Base-by-base conservation (phyloP, 495 filamentous ascomycete genomes). In the Pseudomonodictys pantanalensis region DNA sequence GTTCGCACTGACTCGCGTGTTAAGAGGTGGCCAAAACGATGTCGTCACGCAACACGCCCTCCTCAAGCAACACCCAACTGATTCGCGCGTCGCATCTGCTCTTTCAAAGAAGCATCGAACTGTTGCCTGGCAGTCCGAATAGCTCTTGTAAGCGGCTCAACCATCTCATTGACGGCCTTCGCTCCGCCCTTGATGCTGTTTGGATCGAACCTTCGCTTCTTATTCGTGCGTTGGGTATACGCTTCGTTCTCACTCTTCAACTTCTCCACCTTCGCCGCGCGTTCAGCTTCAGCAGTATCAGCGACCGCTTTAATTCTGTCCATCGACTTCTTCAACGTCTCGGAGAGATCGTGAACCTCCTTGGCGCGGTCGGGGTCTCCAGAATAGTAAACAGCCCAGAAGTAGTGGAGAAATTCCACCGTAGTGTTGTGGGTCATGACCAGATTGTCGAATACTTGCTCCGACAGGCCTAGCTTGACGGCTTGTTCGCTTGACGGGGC, bases 371-470 rank as follows among this genome's bases (percentile, higher is more conserved):
- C 83, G 7, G 87, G 75, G 69, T 93, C 87, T 1, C 89, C 90
- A 0, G 91, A 96, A 7, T 92, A 76, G 66, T 93, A 97, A 3
- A 89, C 83, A 32, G 82, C 77, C 92, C 92, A 97, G 77, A 97
- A 98, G 69, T 97, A 92, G 61, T 89, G 86, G n/a, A 98, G 75
- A 67, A 97, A 97, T 62, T 97, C 95, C 7, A 86, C 88, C 0
- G 91, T 90, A 0, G 93, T 97, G 38, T 91, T 90, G 69, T 97
- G 91, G 17, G 91, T 95, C 22, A 96, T 80, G 24, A 81, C 83
- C 35, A 95, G 79, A 3, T 85, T 82, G 54, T 95, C 86, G 38
- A 89, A 86, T 3, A 91, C 75, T 0, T 76, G 71, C 0, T 76
- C 58, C 0, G 89, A 82, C 11, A 97, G 77, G 10, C 86, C 86